Evolutionary conservation across 139 green algal species (phyloP), one percentile per base, ranked within the genome.

Genomic region (Chlorella sp.): DNA sequence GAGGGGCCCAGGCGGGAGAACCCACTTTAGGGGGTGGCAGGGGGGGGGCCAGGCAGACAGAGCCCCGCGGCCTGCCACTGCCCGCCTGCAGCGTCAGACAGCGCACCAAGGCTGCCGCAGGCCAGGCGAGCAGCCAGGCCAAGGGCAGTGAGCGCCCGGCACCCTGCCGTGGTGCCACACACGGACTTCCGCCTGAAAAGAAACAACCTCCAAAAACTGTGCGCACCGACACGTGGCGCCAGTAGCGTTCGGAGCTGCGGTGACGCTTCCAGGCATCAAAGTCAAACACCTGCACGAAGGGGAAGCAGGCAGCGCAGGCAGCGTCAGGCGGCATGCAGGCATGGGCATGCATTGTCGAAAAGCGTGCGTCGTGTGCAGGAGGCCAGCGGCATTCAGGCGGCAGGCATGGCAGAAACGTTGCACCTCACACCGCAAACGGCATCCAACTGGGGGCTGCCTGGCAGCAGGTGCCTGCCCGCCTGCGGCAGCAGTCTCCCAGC

Each of bases 261-360:
- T 89, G 86, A 22, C 48, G 48, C 86, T 85, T 83, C 86, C 86
- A 89, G 32, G 60, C 61, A 3, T 84, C 86, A 60, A 89, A 83
- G 14, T 89, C 86, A 22, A 81, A 81, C 71, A 89, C 86, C 86
- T 89, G 86, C n/a, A 32, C 0, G 28, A 21, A 15, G 22, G 1
- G 4, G 78, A 26, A 57, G 21, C 12, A 57, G 9, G 77, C 9
- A 53, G 75, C 73, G 11, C 22, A 76, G 26, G 22, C 68, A 36
- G 26, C 11, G 28, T 40, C 16, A 28, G 40, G 48, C 14, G 22
- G 34, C 0, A 16, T 71, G 42, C 16, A 81, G 42, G n/a, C n/a
- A n/a, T n/a, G n/a, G n/a, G n/a, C n/a, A n/a, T n/a, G n/a, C n/a
- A n/a, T n/a, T n/a, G n/a, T n/a, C n/a, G 22, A 57, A 26, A 82